Percentiles rank a stretch among this genome's conserved stretches.
These are phyloP conservation scores for Heteromeles arbutifolia DNA, from an alignment of 306 rosid species.

Conservation along the genomic window DNA sequence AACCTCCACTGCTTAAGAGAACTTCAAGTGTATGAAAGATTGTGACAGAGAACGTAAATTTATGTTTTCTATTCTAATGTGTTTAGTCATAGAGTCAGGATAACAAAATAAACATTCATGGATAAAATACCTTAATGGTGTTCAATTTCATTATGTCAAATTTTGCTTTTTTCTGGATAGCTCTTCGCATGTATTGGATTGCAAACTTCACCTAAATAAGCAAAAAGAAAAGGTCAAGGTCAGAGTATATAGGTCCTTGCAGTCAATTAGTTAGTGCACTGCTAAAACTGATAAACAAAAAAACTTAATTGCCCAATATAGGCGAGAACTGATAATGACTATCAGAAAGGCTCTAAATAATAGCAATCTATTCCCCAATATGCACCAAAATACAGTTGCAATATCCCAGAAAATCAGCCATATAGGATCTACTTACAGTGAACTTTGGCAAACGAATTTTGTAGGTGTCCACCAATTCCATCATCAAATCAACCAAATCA, in stretches of 20 bases:
- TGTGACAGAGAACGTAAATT: not conserved
- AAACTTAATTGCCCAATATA: not conserved
- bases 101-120: not conserved
- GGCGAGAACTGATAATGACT: not conserved
- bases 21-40: not conserved
- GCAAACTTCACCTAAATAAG: slow-evolving; percentile 76
- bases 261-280: not conserved
- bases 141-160: slow-evolving; percentile 82
- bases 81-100: not conserved
- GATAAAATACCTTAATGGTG: slow-evolving; percentile 60
- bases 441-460: slow-evolving; percentile 81
- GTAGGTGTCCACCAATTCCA: slow-evolving; percentile 89
- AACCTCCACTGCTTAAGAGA: not conserved
- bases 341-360: not conserved
- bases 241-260: not conserved
- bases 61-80: not conserved
- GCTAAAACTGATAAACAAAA: not conserved
- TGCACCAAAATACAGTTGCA: not conserved
- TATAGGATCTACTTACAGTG: slow-evolving; percentile 55
- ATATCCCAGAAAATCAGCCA: not conserved
- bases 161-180: slow-evolving; percentile 91
- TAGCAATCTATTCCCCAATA: not conserved
- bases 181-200: slow-evolving; percentile 81
- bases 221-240: not conserved
- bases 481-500: slow-evolving; percentile 93